phyloP scores from a whole-genome alignment of 2,329 filamentous ascomycete species.

The Fusarium acutatum region DNA sequence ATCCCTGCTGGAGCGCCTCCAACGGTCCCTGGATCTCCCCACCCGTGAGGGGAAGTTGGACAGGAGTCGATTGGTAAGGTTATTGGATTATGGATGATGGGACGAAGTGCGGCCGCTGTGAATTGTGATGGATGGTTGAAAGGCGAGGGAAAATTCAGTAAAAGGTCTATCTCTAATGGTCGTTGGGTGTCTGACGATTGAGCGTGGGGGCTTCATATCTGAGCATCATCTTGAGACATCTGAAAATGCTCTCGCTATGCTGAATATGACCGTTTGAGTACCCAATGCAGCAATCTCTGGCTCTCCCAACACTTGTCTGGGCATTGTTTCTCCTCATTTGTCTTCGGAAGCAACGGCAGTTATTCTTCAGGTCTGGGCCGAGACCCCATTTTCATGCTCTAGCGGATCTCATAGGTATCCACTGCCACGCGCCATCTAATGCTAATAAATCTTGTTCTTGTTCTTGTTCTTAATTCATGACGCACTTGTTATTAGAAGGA shows the following conservation, averaged over 20 bases:
- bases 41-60: not conserved
- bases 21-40: slow-evolving; percentile 9
- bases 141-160: not conserved
- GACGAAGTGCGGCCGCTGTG: not conserved
- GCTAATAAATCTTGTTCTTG: slow-evolving; percentile 15
- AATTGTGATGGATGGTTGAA: not conserved
- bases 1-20: not conserved
- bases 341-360: slow-evolving; percentile 20
- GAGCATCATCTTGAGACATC: not conserved
- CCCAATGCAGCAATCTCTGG: not conserved
- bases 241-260: not conserved
- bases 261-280: not conserved
- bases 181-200: not conserved
- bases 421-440: slow-evolving; percentile 14
- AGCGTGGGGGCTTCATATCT: not conserved
- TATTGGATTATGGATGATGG: not conserved
- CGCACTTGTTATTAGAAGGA: slow-evolving; percentile 12
- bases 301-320: not conserved
- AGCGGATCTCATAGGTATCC: not conserved
- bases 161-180: not conserved
- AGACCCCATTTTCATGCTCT: not conserved
- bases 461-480: slow-evolving; percentile 6
- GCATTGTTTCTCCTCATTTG: slow-evolving; percentile 1
- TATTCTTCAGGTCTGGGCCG: not conserved
- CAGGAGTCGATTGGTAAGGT: not conserved